Base-by-base conservation (phyloP, 306 rosid species). In the Ziziphus jujuba region DNA sequence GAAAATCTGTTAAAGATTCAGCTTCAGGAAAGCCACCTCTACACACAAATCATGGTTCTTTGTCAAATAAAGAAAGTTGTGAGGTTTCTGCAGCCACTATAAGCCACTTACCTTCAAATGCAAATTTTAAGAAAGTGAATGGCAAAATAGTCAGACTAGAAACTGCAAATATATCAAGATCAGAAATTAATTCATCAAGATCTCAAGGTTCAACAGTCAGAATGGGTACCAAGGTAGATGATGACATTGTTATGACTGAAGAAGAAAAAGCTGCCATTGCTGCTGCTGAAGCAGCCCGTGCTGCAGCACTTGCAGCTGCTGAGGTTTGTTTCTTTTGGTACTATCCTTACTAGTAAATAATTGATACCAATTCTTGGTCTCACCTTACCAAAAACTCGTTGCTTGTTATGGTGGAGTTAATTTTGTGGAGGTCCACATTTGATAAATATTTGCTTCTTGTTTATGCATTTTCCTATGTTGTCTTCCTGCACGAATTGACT, bases 271-370 rank as follows among this genome's bases (percentile, higher is more conserved):
- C 96, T 79, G 99, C 99, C 44, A 61, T 95, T 64, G 95, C 92
- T 70, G 99, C 92, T 61, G 99, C 97, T 61, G 97, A 90, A 85
- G 95, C 91, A 70, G 99, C 99, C 67, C 96, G 90, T 53, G 87
- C 92, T 56, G 87, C 92, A 33, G 99, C 97, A 38, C 76, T 87
- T 82, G 99, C 97, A 71, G 97, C 97, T 87, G 97, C 92, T 47
- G 80, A 88, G 99, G 99, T 95, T 76, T 84, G 88, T 77, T 59
- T 68, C 70, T 68, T 55, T 67, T 61, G 58, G 40, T 36, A 64
- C 47, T 61, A 53, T 35, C 21, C 61, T 72, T 55, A 43, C 19
- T 65, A 22, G 58, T 64, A 40, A 13, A 33, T 40, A 9, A 44
- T 62, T 13, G 20, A 43, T 40, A 25, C 25, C 48, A 28, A 51